Evolutionary conservation across 768 basidiomycete species (phyloP).

Genomic region (Leccinum uliginosum): DNA sequence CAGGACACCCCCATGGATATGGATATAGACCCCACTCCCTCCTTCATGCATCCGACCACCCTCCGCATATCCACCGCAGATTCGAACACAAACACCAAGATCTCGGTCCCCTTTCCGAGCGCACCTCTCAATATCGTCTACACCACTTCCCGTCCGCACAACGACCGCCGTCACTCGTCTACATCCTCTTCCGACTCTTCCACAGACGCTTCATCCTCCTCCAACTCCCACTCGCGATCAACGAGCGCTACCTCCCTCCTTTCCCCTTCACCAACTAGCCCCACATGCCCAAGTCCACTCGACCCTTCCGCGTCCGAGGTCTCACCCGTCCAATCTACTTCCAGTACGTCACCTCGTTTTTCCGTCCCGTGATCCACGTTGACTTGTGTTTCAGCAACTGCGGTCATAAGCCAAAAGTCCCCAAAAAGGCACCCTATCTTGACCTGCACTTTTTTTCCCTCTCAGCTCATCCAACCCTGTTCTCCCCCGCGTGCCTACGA

Average conservation of each 20-base stretch:
- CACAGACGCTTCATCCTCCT: constrained; percentile 22
- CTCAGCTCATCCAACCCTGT: constrained; percentile 37
- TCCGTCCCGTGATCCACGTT: not conserved
- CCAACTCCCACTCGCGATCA: constrained; percentile 18
- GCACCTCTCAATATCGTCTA: constrained; percentile 14
- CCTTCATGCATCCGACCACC: constrained; percentile 39
- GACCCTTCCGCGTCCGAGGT: constrained; percentile 5
- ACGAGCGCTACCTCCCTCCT: constrained; percentile 28
- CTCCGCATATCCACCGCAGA: constrained; percentile 29
- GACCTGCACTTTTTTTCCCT: constrained; percentile 49
- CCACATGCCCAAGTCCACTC: constrained; percentile 7
- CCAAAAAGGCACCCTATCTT: constrained; percentile 33
- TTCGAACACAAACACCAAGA: constrained; percentile 6
- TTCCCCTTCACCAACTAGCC: constrained; percentile 24
- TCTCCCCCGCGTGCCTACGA: constrained; percentile 18
- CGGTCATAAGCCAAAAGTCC: constrained; percentile 5
- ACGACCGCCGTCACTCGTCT: constrained; percentile 32
- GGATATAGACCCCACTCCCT: constrained; percentile 23
- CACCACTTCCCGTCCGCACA: not conserved
- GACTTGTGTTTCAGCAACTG: constrained; percentile 11
- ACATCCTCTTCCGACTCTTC: constrained; percentile 24
- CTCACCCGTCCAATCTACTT: not conserved
- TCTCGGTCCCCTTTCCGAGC: constrained; percentile 8
- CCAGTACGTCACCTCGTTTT: constrained; percentile 1
- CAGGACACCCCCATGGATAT: constrained; percentile 27